Base-by-base conservation (phyloP, 176 grass and related monocot species). In the Raddia distichophylla region DNA sequence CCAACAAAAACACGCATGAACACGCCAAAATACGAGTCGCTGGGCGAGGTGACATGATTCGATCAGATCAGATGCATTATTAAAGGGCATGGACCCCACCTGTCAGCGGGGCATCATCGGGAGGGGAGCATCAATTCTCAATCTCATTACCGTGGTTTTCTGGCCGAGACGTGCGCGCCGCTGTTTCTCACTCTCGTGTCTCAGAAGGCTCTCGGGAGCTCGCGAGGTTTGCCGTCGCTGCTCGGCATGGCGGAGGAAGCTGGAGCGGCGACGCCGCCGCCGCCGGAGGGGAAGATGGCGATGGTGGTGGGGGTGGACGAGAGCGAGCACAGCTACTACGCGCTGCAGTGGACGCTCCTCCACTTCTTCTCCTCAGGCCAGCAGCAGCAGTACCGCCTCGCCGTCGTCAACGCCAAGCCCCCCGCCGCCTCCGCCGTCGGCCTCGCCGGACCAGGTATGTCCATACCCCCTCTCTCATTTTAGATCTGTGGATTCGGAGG, bases 231-330 rank as follows among this genome's bases (percentile, higher is more conserved):
- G 35, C 37, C 27, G 27, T 27, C 27, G 27, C 27, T 27, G 72
- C 55, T 49, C 47, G 74, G 2, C 82, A 72, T 84, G 85, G 86
- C 82, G 50, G 83, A 51, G 78, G 82, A 43, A 32, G 22, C 42
- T 3, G 51, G 32, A 51, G 70, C 76, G 17, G 35, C 64, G 1
- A 7, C 67, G 49, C 42, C 57, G 45, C 10, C 35, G 18, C 18
- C 40, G 32, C 1, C 7, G 45, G 49, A 27, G 22, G 83, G n/a
- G 84, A 85, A 77, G 86, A 82, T 89, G 90, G 83, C 71, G 35
- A 95, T 95, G 92, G 90, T 98, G 84, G 90, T 89, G 5, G 95
- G 84, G 33, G 79, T 95, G 42, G 95, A 98, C 86, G 95, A 98
- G 64, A 98, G 95, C 90, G 92, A 98, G 2, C 88, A 88, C 80